Base-by-base conservation (phyloP, 495 filamentous ascomycete species). In the Peziza echinospora region DNA sequence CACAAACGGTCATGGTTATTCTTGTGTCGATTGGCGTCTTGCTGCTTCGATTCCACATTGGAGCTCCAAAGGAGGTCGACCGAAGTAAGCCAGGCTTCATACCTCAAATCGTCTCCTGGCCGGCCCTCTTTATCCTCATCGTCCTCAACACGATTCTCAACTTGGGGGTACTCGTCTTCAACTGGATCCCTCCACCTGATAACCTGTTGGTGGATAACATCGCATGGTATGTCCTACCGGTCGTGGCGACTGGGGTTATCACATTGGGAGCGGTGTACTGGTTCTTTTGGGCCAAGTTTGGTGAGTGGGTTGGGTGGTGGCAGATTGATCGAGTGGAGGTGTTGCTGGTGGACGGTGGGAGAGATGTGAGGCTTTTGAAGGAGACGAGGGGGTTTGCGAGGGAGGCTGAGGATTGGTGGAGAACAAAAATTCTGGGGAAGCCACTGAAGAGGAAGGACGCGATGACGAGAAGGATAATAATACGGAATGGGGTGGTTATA, bases 201-300 rank as follows among this genome's bases (percentile, higher is more conserved):
- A 43, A 39, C 3, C n/a, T n/a, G n/a, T 24, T 17, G 1, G 26
- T 5, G 1, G 8, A 8, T n/a, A 1, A 22, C 3, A 58, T 58
- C 25, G 45, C 46, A 5, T 49, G 45, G 5, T 57, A 39, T 7
- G 47, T 51, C 21, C 46, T 44, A 5, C 55, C 55, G 13, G 28
- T 44, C 1, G 54, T 58, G 13, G 54, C 51, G 24, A 57, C 55
- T n/a, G 51, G 45, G 5, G 54, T 58, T 22, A 48, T 58, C 24
- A 51, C 24, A 6, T 49, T 49, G 21, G 54, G 54, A 1, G 21
- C 47, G n/a, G 22, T 53, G 21, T 58, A 58, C 28, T 58, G 55
- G 54, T 5, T 54, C 43, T 43, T 47, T 8, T 51, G 51, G 41
- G 47, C 53, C 1, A 47, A 53, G 13, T 21, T 58, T 16, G 25